Base-by-base conservation (phyloP, 148 eudicot species). In the Amaranthus palmeri region DNA sequence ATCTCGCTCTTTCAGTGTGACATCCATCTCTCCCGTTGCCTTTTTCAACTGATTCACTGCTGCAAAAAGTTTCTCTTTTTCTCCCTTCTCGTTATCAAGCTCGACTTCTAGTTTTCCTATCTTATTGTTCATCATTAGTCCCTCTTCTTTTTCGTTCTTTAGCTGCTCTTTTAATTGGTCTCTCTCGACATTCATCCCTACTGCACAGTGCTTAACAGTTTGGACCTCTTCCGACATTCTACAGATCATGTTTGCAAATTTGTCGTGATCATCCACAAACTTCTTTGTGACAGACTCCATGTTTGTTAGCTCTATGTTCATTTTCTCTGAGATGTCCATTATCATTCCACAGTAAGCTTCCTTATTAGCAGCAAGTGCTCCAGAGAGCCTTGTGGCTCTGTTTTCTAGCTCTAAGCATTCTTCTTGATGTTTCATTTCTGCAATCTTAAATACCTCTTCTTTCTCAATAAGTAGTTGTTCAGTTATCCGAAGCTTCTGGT, bases 401-500 rank as follows among this genome's bases (percentile, higher is more conserved):
- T 84, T 85, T 71, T 83, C 85, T 5, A 93, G 87, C 68, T 46
- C 61, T 65, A 66, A 84, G 64, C 79, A 77, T 50, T 90, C 92
- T 82, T 85, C 77, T 59, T 66, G 80, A 44, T 78, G 76, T 74
- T 83, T 87, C 54, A 76, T 82, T 66, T 87, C 88, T 54, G 82
- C 82, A 43, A 17, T 75, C 69, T 48, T 79, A 67, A 81, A 80
- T 58, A 52, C 74, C 64, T 73, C 88, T 78, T 95, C 98, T 43
- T 84, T 85, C 80, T 91, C 96, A 12, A 72, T 78, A 70, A 88
- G 60, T 61, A 89, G 68, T 78, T 93, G 97, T 73, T 95, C 98
- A 42, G 98, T 89, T 53, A 95, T 81, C 53, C 90, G 81, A 45
- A 95, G 92, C 81, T 91, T 95, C 79, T 91, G 98, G 79, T 78